Conservation (phyloP, 176 grass and related monocot species). For the Musa itinerans region DNA sequence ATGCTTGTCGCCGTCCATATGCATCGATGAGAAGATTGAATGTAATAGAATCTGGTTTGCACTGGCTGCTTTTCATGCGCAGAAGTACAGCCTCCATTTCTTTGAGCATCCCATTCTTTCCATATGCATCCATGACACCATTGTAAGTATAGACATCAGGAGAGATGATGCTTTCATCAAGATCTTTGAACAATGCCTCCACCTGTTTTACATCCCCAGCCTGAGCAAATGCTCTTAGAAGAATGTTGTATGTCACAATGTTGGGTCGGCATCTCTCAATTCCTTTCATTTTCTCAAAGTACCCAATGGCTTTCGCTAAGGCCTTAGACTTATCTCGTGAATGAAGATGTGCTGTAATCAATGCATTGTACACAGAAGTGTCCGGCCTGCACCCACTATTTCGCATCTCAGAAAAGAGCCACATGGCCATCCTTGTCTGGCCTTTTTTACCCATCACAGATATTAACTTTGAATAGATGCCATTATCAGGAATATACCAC, state of each 20-base stretch:
- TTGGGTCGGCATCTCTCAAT: constrained; percentile 72
- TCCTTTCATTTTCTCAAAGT: constrained; percentile 95
- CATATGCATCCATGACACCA: constrained; percentile 74
- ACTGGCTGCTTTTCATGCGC: constrained; percentile 74
- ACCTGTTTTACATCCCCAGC: constrained; percentile 63
- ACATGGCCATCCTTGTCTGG: constrained; percentile 96
- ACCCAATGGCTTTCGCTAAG: constrained; percentile 57
- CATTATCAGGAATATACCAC: constrained; percentile 91
- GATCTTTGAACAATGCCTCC: constrained; percentile 75
- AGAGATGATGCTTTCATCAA: constrained; percentile 58
- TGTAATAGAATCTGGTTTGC: constrained; percentile 81
- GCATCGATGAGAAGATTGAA: constrained; percentile 95
- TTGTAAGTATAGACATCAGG: constrained; percentile 76
- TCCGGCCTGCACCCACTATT: constrained; percentile 74
- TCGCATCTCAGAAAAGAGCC: constrained; percentile 89
- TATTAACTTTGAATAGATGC: constrained; percentile 89
- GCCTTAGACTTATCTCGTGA: constrained; percentile 80
- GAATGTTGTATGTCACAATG: constrained; percentile 92
- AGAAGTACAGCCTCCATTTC: constrained; percentile 80
- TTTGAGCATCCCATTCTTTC: constrained; percentile 85
- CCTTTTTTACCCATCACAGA: constrained; percentile 92
- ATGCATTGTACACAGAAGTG: constrained; percentile 82
- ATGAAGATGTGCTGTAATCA: constrained; percentile 72
- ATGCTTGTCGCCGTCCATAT: constrained; percentile 64
- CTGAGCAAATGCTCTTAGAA: constrained; percentile 82